Percentiles rank a stretch among this genome's conserved stretches.
Evolutionary conservation across 148 eudicot genomes (phyloP).

Genomic region (Oxyria digyna): DNA sequence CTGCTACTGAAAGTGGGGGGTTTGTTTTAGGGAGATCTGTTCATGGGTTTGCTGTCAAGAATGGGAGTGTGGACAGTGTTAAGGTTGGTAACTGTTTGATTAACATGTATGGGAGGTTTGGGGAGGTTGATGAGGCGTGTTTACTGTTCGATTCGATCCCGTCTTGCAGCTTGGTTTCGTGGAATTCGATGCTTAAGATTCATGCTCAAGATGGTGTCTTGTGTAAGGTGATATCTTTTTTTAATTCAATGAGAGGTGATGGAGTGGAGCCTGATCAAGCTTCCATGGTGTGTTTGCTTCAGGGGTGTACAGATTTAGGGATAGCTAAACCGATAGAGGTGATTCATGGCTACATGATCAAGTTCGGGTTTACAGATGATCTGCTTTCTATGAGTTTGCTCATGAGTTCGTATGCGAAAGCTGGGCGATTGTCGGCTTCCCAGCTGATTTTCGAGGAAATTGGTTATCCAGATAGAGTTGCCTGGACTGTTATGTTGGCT

Average conservation of each 20-base stretch:
- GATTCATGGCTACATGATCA: slow-evolving; percentile 21
- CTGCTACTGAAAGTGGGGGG: slow-evolving; percentile 18
- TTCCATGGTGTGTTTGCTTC: slow-evolving; percentile 28
- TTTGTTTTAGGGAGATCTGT: slow-evolving; percentile 16
- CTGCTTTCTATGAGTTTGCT: slow-evolving; percentile 23
- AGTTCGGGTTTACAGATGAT: slow-evolving; percentile 21
- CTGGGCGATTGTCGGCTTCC: slow-evolving; percentile 22
- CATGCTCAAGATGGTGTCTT: slow-evolving; percentile 21
- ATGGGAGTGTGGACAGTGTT: slow-evolving; percentile 15
- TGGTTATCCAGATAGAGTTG: slow-evolving; percentile 21
- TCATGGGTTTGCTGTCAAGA: slow-evolving; percentile 27
- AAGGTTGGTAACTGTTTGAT: slow-evolving; percentile 31
- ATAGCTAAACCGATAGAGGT: slow-evolving; percentile 17
- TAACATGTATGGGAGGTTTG: slow-evolving; percentile 35
- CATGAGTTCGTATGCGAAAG: slow-evolving; percentile 23
- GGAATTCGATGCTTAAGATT: slow-evolving; percentile 31
- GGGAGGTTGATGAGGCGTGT: slow-evolving; percentile 18
- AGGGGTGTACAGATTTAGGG: slow-evolving; percentile 25
- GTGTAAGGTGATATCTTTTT: slow-evolving; percentile 11
- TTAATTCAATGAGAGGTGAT: slow-evolving; percentile 23
- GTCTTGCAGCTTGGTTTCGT: slow-evolving; percentile 23
- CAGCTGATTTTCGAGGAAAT: slow-evolving; percentile 20
- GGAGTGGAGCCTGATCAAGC: slow-evolving; percentile 28
- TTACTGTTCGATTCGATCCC: slow-evolving; percentile 20
- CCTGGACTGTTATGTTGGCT: slow-evolving; percentile 40